Evolutionary conservation across 352 stramenopile species (phyloP), one percentile per base, ranked within the genome.

Genomic region (Globisporangium recalcitrans): DNA sequence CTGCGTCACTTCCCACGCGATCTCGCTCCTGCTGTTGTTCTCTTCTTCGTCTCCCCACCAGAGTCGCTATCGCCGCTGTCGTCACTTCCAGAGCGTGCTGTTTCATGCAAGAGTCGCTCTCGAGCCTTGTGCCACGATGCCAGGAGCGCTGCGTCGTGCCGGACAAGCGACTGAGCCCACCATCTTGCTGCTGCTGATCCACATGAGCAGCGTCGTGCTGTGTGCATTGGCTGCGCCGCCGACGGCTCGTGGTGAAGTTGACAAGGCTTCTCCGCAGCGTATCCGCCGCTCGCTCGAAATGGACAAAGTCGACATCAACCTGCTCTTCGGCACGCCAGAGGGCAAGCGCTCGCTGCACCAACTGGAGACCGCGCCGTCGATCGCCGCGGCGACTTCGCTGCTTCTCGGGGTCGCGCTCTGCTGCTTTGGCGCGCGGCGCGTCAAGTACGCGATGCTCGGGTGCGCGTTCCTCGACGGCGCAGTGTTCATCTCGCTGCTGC

Each of bases 401-500:
- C 34, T 60, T 4, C 49, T 71, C 36, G 70, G 70, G 19, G 16
- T 38, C 0, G 44, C 51, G 44, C 56, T 75, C 3, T 65, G 58
- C 19, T 24, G 48, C 6, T 38, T 48, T 19, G 70, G 70, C 16
- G 60, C 70, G 26, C 68, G 62, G 9, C 59, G 63, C 44, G 52
- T 57, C 27, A 55, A 56, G 11, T 44, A 65, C 14, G 40, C 58
- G 32, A 52, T 55, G 19, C 70, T 75, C 29, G 52, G 54, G 8
- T 73, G 34, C 13, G 70, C 62, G 26, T 75, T 76, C 61, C 42
- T 62, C 16, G 63, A 69, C n/a, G 70, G 70, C 26, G 55, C 67
- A 0, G 34, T 73, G 1, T 22, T 62, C n/a, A 27, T 60, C 4
- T 72, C 65, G 6, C 48, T 70, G 4, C n/a, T 61, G 34, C 46